A percentile compares a stretch with the other conserved stretches of the same genome.
Evolutionary conservation across 768 basidiomycete genomes (phyloP).

Genomic region (Candolleomyces efflorescens): DNA sequence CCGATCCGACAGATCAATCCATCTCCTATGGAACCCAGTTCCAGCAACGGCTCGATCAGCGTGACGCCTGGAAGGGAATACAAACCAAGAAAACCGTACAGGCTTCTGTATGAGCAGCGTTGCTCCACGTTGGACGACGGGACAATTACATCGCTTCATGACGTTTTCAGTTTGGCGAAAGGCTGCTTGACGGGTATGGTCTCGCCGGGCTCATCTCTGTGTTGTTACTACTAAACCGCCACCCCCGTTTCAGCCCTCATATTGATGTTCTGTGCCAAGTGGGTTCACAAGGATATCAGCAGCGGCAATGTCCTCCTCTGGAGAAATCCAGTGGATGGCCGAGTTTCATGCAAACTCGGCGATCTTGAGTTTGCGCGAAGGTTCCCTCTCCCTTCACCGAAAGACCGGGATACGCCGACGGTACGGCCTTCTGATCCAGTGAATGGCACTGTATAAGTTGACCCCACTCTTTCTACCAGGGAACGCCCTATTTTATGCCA

Average conservation of each 20-base stretch:
- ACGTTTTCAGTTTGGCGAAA: not conserved
- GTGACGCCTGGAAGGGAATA: not conserved
- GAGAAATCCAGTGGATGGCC: not conserved
- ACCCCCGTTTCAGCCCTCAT: not conserved
- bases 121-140: not conserved
- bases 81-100: not conserved
- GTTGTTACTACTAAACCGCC: not conserved
- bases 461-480: not conserved
- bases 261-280: conserved; percentile 1
- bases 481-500: conserved; percentile 1
- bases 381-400: not conserved
- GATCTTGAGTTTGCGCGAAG: conserved; percentile 6
- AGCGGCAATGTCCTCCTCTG: conserved; percentile 1
- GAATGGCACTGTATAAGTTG: not conserved
- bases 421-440: not conserved
- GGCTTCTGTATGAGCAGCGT: not conserved
- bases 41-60: not conserved
- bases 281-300: conserved; percentile 9
- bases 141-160: not conserved
- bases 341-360: not conserved
- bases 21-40: not conserved
- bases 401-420: not conserved
- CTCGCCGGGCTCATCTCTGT: not conserved
- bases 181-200: not conserved
- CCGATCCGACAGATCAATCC: not conserved